A percentile compares a stretch with the other conserved stretches of the same genome.
These are phyloP conservation scores for Aspergillus sp. DNA, from an alignment of 2,329 filamentous ascomycete species.

Conservation along the genomic window DNA sequence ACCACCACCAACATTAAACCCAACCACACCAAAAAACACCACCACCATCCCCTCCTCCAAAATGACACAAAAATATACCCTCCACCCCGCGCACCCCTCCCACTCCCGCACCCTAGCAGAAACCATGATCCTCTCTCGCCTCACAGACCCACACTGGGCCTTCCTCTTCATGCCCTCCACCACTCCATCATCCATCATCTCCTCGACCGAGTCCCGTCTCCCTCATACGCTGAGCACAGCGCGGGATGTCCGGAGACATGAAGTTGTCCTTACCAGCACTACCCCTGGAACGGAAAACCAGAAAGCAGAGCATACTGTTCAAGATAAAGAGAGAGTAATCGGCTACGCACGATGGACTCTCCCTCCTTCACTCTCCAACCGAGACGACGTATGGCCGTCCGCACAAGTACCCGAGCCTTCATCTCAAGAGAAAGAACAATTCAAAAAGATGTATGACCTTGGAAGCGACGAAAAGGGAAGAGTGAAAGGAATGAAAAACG, in stretches of 20 bases:
- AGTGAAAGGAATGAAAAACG: not conserved
- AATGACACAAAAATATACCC: not conserved
- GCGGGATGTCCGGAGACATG: not conserved
- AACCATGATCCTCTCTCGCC: constrained; percentile 2
- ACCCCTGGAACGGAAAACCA: fast-evolving
- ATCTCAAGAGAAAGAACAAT: fast-evolving
- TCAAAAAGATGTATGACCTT: not conserved
- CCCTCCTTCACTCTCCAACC: not conserved
- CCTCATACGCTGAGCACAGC: not conserved
- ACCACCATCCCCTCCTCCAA: too few relatives aligned
- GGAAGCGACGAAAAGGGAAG: not conserved
- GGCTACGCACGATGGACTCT: not conserved
- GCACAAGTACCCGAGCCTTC: not conserved
- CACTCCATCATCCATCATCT: not conserved
- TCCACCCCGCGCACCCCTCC: not conserved
- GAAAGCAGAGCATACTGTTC: not conserved
- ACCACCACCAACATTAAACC: too few relatives aligned
- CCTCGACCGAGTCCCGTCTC: not conserved
- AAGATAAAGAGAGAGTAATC: not conserved
- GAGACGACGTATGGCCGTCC: not conserved
- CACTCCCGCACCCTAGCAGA: not conserved
- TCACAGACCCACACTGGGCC: constrained; percentile 7
- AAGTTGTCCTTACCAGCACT: not conserved
- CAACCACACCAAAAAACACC: too few relatives aligned
- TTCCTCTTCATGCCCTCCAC: constrained; percentile 1